phyloP scores from a whole-genome alignment of 768 basidiomycete genomes.

The Pisolithus sp. region DNA sequence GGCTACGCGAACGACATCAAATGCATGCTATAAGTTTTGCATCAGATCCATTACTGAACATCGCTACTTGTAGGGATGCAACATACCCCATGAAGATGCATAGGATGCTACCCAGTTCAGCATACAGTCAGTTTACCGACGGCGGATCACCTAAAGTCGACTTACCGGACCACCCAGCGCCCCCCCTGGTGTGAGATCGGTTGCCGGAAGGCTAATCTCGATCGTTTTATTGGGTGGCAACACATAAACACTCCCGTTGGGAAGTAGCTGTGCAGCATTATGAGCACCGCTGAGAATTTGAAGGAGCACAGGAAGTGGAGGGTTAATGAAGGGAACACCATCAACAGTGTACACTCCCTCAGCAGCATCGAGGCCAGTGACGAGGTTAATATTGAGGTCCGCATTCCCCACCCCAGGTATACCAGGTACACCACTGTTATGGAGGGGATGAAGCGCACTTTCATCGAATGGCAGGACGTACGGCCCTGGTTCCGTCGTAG shows the following conservation, averaged over 20 bases:
- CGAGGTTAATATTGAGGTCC: constrained; percentile 14
- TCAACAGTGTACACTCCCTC: not conserved
- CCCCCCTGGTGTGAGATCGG: not conserved
- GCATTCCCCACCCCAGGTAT: constrained; percentile 19
- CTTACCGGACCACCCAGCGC: constrained; percentile 8
- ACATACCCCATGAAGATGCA: constrained; percentile 42
- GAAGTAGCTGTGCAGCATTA: constrained; percentile 29
- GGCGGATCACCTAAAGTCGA: not conserved
- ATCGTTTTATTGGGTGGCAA: constrained; percentile 37
- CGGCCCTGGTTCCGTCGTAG: constrained; percentile 17
- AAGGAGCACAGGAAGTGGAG: constrained; percentile 35
- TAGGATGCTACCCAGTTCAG: constrained; percentile 24
- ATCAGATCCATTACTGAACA: not conserved
- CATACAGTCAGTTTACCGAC: not conserved
- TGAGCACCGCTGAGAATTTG: constrained; percentile 33
- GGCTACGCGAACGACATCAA: constrained; percentile 36
- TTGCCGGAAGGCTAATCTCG: constrained; percentile 10
- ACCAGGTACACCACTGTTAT: constrained; percentile 18
- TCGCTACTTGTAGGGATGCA: not conserved
- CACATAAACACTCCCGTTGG: constrained; percentile 33
- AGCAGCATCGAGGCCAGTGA: not conserved
- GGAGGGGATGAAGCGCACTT: constrained; percentile 13
- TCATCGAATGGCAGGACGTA: constrained; percentile 11
- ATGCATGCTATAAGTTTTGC: constrained; percentile 26
- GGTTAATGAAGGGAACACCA: not conserved